Evolutionary conservation across 495 filamentous ascomycete genomes (phyloP), one percentile per base, ranked within the genome.

Genomic region (Penicillium maclennaniae): DNA sequence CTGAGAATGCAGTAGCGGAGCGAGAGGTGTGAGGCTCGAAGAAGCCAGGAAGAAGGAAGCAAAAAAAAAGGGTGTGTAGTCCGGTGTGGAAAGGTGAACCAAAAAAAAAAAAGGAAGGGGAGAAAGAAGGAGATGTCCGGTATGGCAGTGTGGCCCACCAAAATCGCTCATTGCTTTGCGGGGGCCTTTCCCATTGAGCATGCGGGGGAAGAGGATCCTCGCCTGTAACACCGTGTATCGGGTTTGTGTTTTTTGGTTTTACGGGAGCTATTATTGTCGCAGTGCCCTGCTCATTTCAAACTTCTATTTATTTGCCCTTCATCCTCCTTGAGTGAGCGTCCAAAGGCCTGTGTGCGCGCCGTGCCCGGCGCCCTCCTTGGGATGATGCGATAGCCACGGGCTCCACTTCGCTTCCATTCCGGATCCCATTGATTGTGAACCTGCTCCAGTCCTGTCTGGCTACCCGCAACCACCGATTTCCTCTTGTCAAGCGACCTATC

Each of bases 121-220:
- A 46, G 63, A 58, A 59, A 48, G 50, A 54, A 57, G 56, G 51
- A 44, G 42, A 27, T 43, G 53, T 55, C 56, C 56, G 63, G 60
- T 58, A 66, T 56, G 57, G 38, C 38, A 40, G 57, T 59, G 51
- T 55, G 57, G 56, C 56, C 56, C 53, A 61, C 63, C 61, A 61
- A 66, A 66, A 64, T 66, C 60, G 58, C 63, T 66, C 63, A 66
- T 54, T 59, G 54, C 55, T 64, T 66, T 61, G 58, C 55, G 63
- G 63, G 63, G 63, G 53, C 58, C 52, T 63, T 64, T 66, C 56
- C 54, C 63, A 64, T 62, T 64, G 63, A 66, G 63, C 63, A 66
- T 66, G 63, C 58, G 61, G 63, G 63, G 63, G 63, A 58, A 55
- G 63, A 61, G 63, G 54, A 56, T 54, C 58, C 56, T 59, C 59